A percentile compares a stretch with the other conserved stretches of the same genome.
Conservation (phyloP, 345 rosid genomes). For the Citrus reticulata region DNA sequence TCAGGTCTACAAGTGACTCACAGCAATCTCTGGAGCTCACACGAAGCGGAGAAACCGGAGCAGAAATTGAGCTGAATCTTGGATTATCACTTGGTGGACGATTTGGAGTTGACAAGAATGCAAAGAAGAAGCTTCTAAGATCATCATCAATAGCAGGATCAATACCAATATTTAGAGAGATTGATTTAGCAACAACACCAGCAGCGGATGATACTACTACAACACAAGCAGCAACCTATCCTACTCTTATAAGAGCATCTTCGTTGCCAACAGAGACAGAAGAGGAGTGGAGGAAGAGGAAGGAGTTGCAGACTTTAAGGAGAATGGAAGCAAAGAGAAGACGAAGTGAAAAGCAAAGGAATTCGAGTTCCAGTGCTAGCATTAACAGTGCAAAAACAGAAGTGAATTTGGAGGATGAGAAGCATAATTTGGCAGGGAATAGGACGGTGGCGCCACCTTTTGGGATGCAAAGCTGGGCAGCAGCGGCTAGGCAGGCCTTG, state of each 20-base stretch:
- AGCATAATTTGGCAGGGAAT: constrained; percentile 19
- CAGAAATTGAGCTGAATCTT: constrained; percentile 71
- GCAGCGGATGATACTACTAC: not conserved
- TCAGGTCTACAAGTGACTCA: constrained; percentile 32
- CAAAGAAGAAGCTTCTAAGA: constrained; percentile 47
- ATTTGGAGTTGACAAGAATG: constrained; percentile 78
- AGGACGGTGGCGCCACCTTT: constrained; percentile 28
- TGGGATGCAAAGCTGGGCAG: constrained; percentile 40
- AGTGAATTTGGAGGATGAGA: constrained; percentile 32
- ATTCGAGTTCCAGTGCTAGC: constrained; percentile 15
- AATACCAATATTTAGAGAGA: constrained; percentile 33
- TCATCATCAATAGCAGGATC: constrained; percentile 74
- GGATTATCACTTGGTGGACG: constrained; percentile 85
- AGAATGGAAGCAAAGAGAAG: constrained; percentile 88
- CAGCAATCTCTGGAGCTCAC: constrained; percentile 12
- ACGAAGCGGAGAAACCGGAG: constrained; percentile 20
- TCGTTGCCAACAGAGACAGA: constrained; percentile 88
- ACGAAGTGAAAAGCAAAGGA: constrained; percentile 79
- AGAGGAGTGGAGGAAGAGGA: constrained; percentile 92
- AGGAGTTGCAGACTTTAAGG: constrained; percentile 72
- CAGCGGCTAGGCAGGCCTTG: constrained; percentile 23
- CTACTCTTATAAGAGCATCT: constrained; percentile 63
- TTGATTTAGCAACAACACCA: constrained; percentile 10
- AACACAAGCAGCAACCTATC: constrained; percentile 32
- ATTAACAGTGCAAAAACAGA: not conserved